Conservation (phyloP, 805 yeast genomes). For the Yarrowia osloensis region DNA sequence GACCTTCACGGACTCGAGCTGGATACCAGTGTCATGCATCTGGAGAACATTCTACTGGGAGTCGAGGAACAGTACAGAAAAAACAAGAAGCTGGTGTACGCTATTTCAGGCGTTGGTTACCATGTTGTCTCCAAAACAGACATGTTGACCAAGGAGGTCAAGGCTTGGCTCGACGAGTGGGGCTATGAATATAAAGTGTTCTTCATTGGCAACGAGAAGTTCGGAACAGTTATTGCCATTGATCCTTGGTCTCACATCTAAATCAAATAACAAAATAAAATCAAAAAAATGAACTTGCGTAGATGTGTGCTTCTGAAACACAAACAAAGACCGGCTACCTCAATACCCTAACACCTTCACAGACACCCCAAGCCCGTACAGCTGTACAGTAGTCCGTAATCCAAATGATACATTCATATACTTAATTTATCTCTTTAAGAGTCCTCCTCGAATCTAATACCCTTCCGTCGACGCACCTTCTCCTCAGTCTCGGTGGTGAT, state of each 20-base stretch:
- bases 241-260: conserved; percentile 46
- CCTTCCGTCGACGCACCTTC: conserved; percentile 33
- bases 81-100: conserved; percentile 39
- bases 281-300: too few relatives aligned
- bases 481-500: conserved; percentile 13
- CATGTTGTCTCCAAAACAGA: conserved; percentile 40
- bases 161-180: conserved; percentile 42
- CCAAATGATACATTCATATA: not conserved
- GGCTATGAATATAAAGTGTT: conserved; percentile 47
- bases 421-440: not conserved
- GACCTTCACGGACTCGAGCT: conserved; percentile 45
- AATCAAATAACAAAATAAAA: conserved; percentile 13
- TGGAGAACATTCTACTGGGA: conserved; percentile 37
- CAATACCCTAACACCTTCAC: too few relatives aligned
- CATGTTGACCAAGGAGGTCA: conserved; percentile 41
- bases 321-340: too few relatives aligned
- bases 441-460: conserved; percentile 35
- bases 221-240: conserved; percentile 47
- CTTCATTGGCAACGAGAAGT: conserved; percentile 40
- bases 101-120: conserved; percentile 43
- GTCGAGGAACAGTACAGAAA: conserved; percentile 36
- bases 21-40: conserved; percentile 41
- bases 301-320: too few relatives aligned
- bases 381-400: too few relatives aligned
- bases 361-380: too few relatives aligned